Evolutionary conservation across 805 yeast genomes (phyloP).

Genomic region (Komagataella pseudopastoris): DNA sequence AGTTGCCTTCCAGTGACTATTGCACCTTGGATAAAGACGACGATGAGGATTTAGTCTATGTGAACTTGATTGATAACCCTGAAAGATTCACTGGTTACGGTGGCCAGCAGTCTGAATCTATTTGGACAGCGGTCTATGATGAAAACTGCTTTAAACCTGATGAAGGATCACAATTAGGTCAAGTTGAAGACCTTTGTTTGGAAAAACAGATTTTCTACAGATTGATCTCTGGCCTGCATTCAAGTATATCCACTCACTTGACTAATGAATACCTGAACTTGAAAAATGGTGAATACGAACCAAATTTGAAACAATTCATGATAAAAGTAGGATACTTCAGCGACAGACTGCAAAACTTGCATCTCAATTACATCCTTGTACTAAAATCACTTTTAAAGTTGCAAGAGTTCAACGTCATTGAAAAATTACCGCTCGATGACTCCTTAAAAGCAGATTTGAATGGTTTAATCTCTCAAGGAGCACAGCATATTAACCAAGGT

Average conservation of each 20-base stretch:
- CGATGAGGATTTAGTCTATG: constrained; percentile 63
- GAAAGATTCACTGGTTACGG: constrained; percentile 95
- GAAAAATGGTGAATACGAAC: constrained; percentile 69
- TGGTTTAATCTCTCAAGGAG: constrained; percentile 16
- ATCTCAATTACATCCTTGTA: constrained; percentile 84
- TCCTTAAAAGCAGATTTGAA: constrained; percentile 16
- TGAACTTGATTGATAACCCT: constrained; percentile 78
- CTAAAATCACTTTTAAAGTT: constrained; percentile 65
- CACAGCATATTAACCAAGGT: not conserved
- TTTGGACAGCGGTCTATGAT: constrained; percentile 86
- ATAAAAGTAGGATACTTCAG: constrained; percentile 81
- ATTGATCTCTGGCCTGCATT: constrained; percentile 85
- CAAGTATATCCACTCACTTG: constrained; percentile 87
- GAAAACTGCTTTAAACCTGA: constrained; percentile 63
- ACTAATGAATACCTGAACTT: constrained; percentile 67
- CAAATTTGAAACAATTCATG: constrained; percentile 73
- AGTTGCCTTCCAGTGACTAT: constrained; percentile 27
- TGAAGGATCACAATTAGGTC: constrained; percentile 6
- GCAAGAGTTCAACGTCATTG: constrained; percentile 16
- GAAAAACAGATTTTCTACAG: constrained; percentile 86
- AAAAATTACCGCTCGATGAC: constrained; percentile 14
- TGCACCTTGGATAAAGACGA: constrained; percentile 47
- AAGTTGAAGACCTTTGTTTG: constrained; percentile 38
- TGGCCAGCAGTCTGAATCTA: constrained; percentile 81
- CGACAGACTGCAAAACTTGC: constrained; percentile 80